Base-by-base conservation (phyloP, 495 filamentous ascomycete genomes). In the Aspergillus sclerotioniger region DNA sequence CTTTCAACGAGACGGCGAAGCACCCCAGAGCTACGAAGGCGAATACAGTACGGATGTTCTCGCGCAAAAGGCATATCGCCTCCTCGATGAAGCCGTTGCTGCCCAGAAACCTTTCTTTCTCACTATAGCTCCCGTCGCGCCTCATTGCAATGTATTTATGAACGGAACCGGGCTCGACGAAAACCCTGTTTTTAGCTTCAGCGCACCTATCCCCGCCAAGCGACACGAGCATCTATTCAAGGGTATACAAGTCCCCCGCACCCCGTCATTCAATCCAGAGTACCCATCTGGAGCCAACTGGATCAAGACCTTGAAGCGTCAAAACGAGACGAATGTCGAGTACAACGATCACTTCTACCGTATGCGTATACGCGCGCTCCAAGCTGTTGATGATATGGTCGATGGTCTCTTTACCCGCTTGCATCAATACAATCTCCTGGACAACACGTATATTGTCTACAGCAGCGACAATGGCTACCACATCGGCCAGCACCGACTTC, bases 391-490 rank as follows among this genome's bases (percentile, higher is more conserved):
- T 55, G 85, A 88, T 68, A 70, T 88, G 28, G 79, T 89, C 2
- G 80, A 83, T 21, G 68, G 62, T 0, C 45, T 87, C 8, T 61
- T 88, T 10, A 43, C 54, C 1, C 71, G 74, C 6, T 67, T 89
- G 2, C 71, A 76, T 6, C 47, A 67, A 1, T 53, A 74, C 20
- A 73, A 68, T 6, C 55, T 84, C 7, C 68, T 88, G 0, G 80
- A 87, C 2, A 79, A 86, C 59, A 88, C 85, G 0, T 87, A 82
- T 56, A 75, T 89, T 46, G 70, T 89, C 49, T 88, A 86, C 65
- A 84, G 82, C 2, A 81, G 78, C 3, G 86, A 89, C 56, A 88
- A 89, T 61, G 86, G 86, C 0, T 88, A 82, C 62, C 84, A 87
- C 58, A 85, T 88, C 39, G 79, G 84, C 16, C 86, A 89, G 53